Base-by-base conservation (phyloP, 768 basidiomycete species). In the Chalciporus sphaerocephalus region DNA sequence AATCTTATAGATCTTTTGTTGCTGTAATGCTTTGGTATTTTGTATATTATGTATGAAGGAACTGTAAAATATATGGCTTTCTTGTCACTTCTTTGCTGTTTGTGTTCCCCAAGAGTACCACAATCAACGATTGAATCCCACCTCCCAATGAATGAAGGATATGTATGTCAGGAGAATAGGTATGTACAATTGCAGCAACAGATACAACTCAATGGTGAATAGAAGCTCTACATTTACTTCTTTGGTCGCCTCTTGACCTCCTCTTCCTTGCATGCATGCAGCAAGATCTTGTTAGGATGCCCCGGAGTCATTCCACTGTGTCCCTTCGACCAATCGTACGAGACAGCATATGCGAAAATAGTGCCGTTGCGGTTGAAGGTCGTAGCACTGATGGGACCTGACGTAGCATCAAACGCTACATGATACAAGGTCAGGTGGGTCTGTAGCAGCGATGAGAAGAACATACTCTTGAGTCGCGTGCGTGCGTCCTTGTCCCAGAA, bases 401-500 rank as follows among this genome's bases (percentile, higher is more conserved):
- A 79, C 2, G 74, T 73, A 3, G 80, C 67, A 4, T 92, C 88
- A 63, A 92, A 90, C 8, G 85, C 85, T 86, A 54, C 15, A 48
- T 1, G n/a, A 42, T 22, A 30, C 44, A 18, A 21, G 27, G 16
- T 47, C 47, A 15, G 16, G 40, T 23, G 23, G 21, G 12, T 20
- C 37, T 6, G 13, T 10, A 7, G 5, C 22, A 32, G 18, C 36
- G 11, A 18, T 8, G 25, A 22, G 16, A n/a, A 37, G n/a, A 34
- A 47, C 52, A 38, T 54, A 93, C 92, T 83, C 71, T 94, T 96
- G 70, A 97, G 77, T 32, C 94, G 84, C 6, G 87, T 92, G 47
- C 92, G 85, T 7, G 87, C 83, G 55, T 94, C 87, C 68, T 92
- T 93, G 68, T 96, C 92, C 92, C 92, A 95, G 66, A 87, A 90